Conservation (phyloP, 768 basidiomycete genomes). For the Mrakia gelida region DNA sequence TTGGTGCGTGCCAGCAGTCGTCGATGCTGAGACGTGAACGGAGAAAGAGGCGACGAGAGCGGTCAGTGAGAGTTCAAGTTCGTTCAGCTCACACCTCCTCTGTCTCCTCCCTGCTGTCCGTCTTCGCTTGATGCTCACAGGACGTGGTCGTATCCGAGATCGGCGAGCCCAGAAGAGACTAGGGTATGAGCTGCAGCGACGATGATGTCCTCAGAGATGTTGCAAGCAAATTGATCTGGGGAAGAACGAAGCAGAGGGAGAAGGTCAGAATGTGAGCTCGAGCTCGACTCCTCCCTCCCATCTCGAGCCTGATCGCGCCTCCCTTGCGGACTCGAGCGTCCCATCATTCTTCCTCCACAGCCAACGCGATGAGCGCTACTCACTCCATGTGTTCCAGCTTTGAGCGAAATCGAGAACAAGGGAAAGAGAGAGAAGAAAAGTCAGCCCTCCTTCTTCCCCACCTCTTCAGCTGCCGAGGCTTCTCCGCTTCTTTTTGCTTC, state of each 20-base stretch:
- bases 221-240: conserved; percentile 48
- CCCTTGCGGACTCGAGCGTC: not conserved
- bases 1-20: conserved; percentile 37
- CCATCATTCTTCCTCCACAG: not conserved
- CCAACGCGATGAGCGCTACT: not conserved
- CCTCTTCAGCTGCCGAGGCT: not conserved
- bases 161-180: conserved; percentile 43
- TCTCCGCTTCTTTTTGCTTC: not conserved
- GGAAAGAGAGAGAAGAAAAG: not conserved
- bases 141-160: conserved; percentile 45
- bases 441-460: not conserved
- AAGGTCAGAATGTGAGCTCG: not conserved
- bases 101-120: not conserved
- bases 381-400: conserved; percentile 8
- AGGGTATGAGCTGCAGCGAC: conserved; percentile 44
- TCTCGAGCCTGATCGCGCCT: not conserved
- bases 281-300: not conserved
- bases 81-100: not conserved
- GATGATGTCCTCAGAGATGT: conserved; percentile 46
- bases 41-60: not conserved
- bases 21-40: conserved; percentile 9
- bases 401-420: too few species aligned
- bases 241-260: conserved; percentile 38
- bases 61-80: not conserved
- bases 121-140: not conserved